These are phyloP conservation scores for Exidia glandulosa DNA, from an alignment of 768 basidiomycete species.

Conservation along the genomic window DNA sequence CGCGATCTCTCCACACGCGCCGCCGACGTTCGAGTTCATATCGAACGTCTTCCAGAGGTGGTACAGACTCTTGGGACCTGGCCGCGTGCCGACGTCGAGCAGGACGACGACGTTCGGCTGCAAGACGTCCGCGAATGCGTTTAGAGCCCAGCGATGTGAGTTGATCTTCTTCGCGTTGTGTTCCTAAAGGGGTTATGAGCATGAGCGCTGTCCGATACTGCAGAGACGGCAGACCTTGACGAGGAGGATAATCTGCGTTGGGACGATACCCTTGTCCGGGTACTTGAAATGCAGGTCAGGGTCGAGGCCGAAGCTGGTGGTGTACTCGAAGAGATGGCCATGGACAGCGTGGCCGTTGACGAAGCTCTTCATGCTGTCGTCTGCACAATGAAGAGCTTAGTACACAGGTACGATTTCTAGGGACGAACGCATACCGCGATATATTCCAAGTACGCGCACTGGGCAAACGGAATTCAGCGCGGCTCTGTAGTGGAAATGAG, in stretches of 20 bases:
- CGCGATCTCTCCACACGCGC: conserved; percentile 96
- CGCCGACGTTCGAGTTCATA: conserved; percentile 82
- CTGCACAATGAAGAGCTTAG: conserved; percentile 31
- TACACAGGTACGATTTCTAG: conserved; percentile 90
- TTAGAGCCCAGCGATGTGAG: conserved; percentile 95
- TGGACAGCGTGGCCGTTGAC: conserved; percentile 65
- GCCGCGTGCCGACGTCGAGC: conserved; percentile 89
- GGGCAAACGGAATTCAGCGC: background rate
- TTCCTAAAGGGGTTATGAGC: conserved; percentile 49
- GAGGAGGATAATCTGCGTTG: conserved; percentile 80
- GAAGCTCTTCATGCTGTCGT: conserved; percentile 39
- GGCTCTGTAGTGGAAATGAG: conserved; percentile 16
- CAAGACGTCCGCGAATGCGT: conserved; percentile 75
- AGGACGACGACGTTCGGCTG: conserved; percentile 88
- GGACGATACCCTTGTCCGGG: conserved; percentile 86
- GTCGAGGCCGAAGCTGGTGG: conserved; percentile 69
- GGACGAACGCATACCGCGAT: background rate
- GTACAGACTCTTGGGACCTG: conserved; percentile 81
- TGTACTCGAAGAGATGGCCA: conserved; percentile 78
- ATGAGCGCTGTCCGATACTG: conserved; percentile 1
- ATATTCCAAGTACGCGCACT: background rate
- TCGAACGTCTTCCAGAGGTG: conserved; percentile 94
- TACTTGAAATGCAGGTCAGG: conserved; percentile 74
- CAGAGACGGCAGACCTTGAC: conserved; percentile 25
- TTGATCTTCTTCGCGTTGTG: conserved; percentile 97